Conservation (phyloP, 495 filamentous ascomycete species). For the Aspergillus nidulans region DNA sequence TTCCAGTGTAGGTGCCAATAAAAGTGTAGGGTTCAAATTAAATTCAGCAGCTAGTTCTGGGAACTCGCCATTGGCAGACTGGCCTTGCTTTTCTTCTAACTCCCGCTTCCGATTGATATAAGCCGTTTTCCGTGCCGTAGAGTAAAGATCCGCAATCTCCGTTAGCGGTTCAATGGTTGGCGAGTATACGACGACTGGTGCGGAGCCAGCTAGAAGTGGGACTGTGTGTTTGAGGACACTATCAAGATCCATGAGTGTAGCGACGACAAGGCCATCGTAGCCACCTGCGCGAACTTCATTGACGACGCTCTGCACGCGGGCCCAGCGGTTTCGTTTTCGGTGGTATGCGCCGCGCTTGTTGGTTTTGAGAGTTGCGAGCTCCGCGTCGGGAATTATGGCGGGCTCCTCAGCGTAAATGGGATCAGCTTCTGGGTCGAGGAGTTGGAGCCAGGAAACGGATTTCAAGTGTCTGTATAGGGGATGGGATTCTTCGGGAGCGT, state of each 20-base stretch:
- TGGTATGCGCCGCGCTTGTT: conserved; percentile 75
- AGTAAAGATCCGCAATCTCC: conserved; percentile 73
- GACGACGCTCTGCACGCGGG: conserved; percentile 59
- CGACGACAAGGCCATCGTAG: conserved; percentile 79
- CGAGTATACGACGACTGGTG: conserved; percentile 78
- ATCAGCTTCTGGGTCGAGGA: conserved; percentile 70
- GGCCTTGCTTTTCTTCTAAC: conserved; percentile 20
- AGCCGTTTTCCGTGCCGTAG: conserved; percentile 66
- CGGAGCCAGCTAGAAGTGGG: conserved; percentile 77
- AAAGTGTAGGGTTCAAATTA: conserved; percentile 72
- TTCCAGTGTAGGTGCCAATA: conserved; percentile 77
- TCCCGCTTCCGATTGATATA: conserved; percentile 51
- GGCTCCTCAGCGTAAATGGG: conserved; percentile 61
- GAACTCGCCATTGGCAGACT: conserved; percentile 24
- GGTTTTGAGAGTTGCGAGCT: conserved; percentile 61
- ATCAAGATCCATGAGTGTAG: conserved; percentile 72
- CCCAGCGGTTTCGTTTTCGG: conserved; percentile 82
- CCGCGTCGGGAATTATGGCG: conserved; percentile 45
- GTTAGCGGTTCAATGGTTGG: conserved; percentile 73
- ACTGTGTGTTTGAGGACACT: conserved; percentile 68
- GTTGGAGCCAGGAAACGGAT: conserved; percentile 82
- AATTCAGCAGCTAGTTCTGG: conserved; percentile 63
- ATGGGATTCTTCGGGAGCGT: conserved; percentile 62
- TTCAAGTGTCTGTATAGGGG: conserved; percentile 79
- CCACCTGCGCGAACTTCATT: conserved; percentile 67